Evolutionary conservation across 2,329 filamentous ascomycete genomes (phyloP), one percentile per base, ranked within the genome.

Genomic region (Pestalotiopsis sp.): DNA sequence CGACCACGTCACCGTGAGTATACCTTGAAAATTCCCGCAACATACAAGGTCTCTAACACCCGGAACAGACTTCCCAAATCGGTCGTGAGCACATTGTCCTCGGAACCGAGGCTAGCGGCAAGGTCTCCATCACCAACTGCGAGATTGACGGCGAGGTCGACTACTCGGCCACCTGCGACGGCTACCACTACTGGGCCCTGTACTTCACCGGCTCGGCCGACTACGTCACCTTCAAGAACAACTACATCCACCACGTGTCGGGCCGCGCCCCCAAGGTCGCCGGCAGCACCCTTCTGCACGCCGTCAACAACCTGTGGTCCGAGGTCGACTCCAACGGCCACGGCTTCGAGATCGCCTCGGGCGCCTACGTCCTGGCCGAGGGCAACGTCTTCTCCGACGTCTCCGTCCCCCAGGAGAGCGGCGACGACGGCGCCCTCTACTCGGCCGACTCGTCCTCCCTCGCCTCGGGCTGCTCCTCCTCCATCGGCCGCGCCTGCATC

Each of bases 171-270:
- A 77, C 76, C 31, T 85, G 83, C 71, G 80, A 85, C 68, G 75
- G 73, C 36, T 77, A 85, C 62, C 82, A 84, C 73, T 85, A 85
- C 77, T 85, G 82, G 83, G 77, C 75, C 2, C 75, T 82, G 69
- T 79, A 83, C 69, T 77, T 84, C 69, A 73, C 76, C 39, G 82
- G 80, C 25, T 76, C 78, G n/a, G 71, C 73, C 20, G 82, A 83
- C 70, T 72, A 78, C 56, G 75, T 81, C 65, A 84, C 82, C 7
- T 70, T 84, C 68, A 77, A 80, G 68, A 77, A 78, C 63, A 84
- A 85, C 77, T 83, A 81, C 75, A 77, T 82, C 73, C 81, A 84
- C 76, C 75, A 83, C 71, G 76, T 79, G 25, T 80, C 80, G 2
- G 82, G 82, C 31, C 81, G 83, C 57, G 75, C 77, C 3, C 82